These are phyloP conservation scores for Quercus ilex DNA, from an alignment of 306 rosid genomes.

Conservation along the genomic window DNA sequence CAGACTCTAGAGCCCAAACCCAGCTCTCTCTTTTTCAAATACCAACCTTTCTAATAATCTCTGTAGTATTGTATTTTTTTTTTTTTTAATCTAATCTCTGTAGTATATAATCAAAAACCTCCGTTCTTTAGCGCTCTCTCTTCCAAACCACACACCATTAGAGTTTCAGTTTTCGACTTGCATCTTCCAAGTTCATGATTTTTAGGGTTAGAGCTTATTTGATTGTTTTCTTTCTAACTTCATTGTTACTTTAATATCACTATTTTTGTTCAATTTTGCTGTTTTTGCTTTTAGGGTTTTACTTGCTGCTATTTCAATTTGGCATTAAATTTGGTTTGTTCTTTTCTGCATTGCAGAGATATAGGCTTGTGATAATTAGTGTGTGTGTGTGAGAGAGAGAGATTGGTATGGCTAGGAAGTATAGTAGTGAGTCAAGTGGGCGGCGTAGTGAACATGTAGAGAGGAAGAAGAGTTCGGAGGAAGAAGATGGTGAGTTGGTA, in stretches of 20 bases:
- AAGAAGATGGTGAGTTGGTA: conserved; percentile 40
- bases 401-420: conserved; percentile 44
- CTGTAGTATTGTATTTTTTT: no score
- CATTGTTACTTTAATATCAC: not conserved
- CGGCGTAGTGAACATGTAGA: conserved; percentile 9
- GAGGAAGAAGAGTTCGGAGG: conserved; percentile 26
- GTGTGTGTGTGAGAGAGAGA: not conserved
- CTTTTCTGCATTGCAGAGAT: not conserved
- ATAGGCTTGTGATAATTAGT: not conserved
- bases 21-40: no score
- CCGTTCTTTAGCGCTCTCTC: no score
- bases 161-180: no score
- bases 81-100: no score
- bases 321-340: not conserved
- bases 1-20: no score
- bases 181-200: no score
- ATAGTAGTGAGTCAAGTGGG: conserved; percentile 36
- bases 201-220: not conserved
- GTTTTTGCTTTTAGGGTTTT: not conserved
- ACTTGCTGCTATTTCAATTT: not conserved
- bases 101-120: no score
- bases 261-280: not conserved
- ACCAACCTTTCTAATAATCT: no score
- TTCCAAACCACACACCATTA: no score
- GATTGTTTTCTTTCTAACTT: not conserved